These are phyloP conservation scores for Polytolypa hystricis DNA, from an alignment of 2,329 filamentous ascomycete species.

Conservation along the genomic window DNA sequence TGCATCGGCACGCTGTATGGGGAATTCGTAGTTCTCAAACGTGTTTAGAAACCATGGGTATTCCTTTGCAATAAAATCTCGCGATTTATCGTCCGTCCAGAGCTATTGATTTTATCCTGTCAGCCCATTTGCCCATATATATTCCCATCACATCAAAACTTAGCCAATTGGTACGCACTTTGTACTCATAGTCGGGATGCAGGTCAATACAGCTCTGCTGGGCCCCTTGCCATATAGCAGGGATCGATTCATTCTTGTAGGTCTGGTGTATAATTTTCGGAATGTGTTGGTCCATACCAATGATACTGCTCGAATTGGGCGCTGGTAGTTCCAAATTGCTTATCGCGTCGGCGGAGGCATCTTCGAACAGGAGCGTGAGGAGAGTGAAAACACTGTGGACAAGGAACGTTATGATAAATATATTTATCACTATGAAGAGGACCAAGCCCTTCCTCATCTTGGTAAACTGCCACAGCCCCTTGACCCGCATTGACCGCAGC, in stretches of 20 bases:
- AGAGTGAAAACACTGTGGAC: conserved; percentile 60
- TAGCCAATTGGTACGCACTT: conserved; percentile 35
- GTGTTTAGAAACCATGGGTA: conserved; percentile 69
- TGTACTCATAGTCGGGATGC: conserved; percentile 65
- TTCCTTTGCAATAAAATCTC: conserved; percentile 60
- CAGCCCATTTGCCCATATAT: neutral
- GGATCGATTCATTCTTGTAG: conserved; percentile 60
- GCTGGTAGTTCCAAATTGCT: conserved; percentile 54
- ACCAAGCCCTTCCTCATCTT: conserved; percentile 50
- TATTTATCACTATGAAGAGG: conserved; percentile 54
- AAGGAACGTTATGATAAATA: conserved; percentile 52
- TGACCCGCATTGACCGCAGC: too few species aligned
- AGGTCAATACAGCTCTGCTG: conserved; percentile 56
- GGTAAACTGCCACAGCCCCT: too few species aligned
- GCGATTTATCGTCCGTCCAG: conserved; percentile 61
- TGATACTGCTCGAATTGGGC: conserved; percentile 49
- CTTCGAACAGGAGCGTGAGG: conserved; percentile 57
- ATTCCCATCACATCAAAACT: neutral
- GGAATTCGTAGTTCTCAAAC: conserved; percentile 62
- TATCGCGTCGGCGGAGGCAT: conserved; percentile 57
- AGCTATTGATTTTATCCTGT: conserved; percentile 37
- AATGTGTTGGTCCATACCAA: conserved; percentile 49
- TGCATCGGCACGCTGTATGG: conserved; percentile 66
- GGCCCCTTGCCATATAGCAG: conserved; percentile 52
- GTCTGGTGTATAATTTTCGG: conserved; percentile 72